Base-by-base conservation (phyloP, 495 filamentous ascomycete genomes). In the Aspergillus affinis region DNA sequence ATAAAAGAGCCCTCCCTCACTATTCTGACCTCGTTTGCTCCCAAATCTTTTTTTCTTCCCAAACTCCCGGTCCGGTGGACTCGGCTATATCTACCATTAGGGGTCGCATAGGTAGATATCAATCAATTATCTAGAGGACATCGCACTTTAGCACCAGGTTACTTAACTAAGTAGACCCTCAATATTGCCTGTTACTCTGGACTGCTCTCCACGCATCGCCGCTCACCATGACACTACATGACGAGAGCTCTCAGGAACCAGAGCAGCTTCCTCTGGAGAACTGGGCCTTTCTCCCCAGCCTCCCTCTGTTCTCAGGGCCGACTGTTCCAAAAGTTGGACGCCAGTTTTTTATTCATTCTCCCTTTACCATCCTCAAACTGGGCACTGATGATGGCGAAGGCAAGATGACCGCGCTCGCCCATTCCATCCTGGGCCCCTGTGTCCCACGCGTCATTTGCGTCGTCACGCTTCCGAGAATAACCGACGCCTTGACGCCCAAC, bases 401-500 rank as follows among this genome's bases (percentile, higher is more conserved):
- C 32, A 26, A 59, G 4, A 59, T 59, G 57, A 46, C 57, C 36
- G 57, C 49, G 29, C 57, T 59, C 57, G 57, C 57, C 27, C 48
- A 53, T 59, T 59, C 57, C n/a, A 59, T 53, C 6, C 57, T 59
- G 29, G 57, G 57, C 17, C 41, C 57, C 57, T 59, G 49, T 59
- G 57, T 59, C 48, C 57, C 57, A 59, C 57, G 49, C 48, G 48
- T 59, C 57, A 26, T 59, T 47, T 46, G 57, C 41, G 49, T 59
- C 20, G 30, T 59, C 57, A 59, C 57, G 48, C 46, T 48, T 48
- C 46, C 6, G 46, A 48, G 46, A 13, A 18, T 59, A 41, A 26
- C 23, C 23, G n/a, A n/a, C n/a, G 29, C 57, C 47, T 59, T 19
- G 48, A 44, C 48, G 18, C 12, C 57, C 47, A 53, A 47, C 57